Base-by-base conservation (phyloP, 2,329 filamentous ascomycete species). In the Ascochyta fabae region DNA sequence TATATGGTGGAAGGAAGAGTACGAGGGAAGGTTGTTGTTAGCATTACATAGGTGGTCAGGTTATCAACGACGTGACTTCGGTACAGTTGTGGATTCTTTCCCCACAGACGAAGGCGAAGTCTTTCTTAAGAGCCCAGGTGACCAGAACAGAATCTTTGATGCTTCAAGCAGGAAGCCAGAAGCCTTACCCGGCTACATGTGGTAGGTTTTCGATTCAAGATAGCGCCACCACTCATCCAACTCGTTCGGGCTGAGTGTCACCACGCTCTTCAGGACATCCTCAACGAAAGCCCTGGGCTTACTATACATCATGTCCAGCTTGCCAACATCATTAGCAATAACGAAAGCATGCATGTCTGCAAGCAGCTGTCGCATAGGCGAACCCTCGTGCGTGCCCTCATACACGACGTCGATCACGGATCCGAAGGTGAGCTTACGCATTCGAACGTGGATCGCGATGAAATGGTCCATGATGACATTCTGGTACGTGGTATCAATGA, bases 1-100 rank as follows among this genome's bases (percentile, higher is more conserved):
- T 66, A 66, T 4, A 69, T 73, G 66, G 61, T 68, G 2, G 64
- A 59, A 15, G 69, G 68, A 6, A 62, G 70, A 24, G 70, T 71
- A 2, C 58, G 66, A 29, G 68, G 71, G 6, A 73, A 72, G 58
- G 67, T 73, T 42, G 68, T 74, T 22, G 56, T 70, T n/a, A 58
- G 60, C 27, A 59, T 71, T 36, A 42, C 48, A 19, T 58, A 53
- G 13, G 23, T 41, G 15, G 29, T 13, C 12, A 15, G 29, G 29
- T 13, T 31, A 15, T 13, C 29, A 31, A 13, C 12, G 13, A 4
- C 10, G 29, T 13, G 29, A 31, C 29, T 31, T 31, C 3, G 2
- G 10, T 31, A 31, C 3, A 31, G 10, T 31, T 15, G 29, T 15
- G 29, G 27, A 29, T 13, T 13, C 29, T 31, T 31, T 29, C 5